Evolutionary conservation across 2,329 filamentous ascomycete genomes (phyloP).

Genomic region (Colletotrichum navitas): DNA sequence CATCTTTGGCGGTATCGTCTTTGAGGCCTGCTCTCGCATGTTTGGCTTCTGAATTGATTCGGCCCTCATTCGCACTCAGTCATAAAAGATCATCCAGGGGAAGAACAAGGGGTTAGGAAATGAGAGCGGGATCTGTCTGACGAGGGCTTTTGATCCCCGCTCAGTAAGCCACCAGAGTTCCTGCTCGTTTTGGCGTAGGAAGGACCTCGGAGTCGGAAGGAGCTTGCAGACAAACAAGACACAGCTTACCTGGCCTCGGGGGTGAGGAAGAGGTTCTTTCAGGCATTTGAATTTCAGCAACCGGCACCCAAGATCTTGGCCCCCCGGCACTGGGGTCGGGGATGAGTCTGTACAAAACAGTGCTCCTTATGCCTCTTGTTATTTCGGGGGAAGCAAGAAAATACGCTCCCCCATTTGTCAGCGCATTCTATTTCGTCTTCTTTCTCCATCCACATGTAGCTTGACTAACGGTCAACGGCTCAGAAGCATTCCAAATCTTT

Average conservation of each 20-base stretch:
- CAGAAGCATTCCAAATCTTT: constrained; percentile 22
- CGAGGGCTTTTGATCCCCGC: background rate
- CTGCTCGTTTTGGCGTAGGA: background rate
- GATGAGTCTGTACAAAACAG: constrained; percentile 33
- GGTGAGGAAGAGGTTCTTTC: constrained; percentile 1
- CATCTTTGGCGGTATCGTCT: constrained; percentile 71
- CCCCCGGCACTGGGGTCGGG: constrained; percentile 7
- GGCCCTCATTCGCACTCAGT: background rate
- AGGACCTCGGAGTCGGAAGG: constrained; percentile 1
- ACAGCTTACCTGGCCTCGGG: background rate
- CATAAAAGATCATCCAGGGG: constrained; percentile 5
- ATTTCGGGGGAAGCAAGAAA: constrained; percentile 28
- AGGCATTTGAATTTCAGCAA: constrained; percentile 18
- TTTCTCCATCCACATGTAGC: background rate
- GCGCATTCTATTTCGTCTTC: constrained; percentile 26
- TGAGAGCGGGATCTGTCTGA: background rate
- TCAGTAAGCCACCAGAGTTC: background rate
- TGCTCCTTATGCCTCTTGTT: constrained; percentile 7
- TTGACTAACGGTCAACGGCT: constrained; percentile 4
- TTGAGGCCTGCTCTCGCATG: constrained; percentile 69
- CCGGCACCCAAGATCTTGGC: constrained; percentile 2
- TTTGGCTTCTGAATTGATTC: constrained; percentile 49
- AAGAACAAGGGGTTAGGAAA: background rate
- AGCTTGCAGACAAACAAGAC: constrained; percentile 17
- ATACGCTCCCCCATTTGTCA: constrained; percentile 1